Conservation (phyloP, 2,329 filamentous ascomycete species). For the Celoporthe dispersa region DNA sequence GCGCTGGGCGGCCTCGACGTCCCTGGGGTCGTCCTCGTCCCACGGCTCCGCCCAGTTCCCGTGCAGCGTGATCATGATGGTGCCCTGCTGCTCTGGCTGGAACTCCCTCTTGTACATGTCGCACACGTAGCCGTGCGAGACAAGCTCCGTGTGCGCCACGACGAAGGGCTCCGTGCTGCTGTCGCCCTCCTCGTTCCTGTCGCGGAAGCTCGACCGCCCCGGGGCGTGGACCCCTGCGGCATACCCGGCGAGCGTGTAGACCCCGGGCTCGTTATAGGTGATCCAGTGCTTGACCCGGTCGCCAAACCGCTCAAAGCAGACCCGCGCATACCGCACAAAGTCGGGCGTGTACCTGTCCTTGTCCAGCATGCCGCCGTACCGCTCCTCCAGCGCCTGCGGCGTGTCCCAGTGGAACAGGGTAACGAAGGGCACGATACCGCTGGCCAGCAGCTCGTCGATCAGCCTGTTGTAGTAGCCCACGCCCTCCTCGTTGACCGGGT, state of each 20-base stretch:
- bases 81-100: conserved; percentile 42
- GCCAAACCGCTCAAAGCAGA: conserved; percentile 62
- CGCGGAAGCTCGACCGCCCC: conserved; percentile 38
- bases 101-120: conserved; percentile 47
- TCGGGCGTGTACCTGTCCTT: conserved; percentile 65
- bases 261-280: conserved; percentile 42
- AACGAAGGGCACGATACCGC: conserved; percentile 62
- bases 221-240: conserved; percentile 42
- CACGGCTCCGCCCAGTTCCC: conserved; percentile 49
- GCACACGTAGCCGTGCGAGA: conserved; percentile 44
- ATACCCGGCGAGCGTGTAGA: conserved; percentile 41
- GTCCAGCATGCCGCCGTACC: conserved; percentile 65
- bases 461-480: conserved; percentile 64
- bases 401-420: conserved; percentile 71
- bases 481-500: conserved; percentile 64
- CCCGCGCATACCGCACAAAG: conserved; percentile 60
- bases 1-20: conserved; percentile 44
- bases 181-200: conserved; percentile 40
- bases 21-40: conserved; percentile 41
- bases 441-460: conserved; percentile 61
- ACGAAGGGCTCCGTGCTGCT: conserved; percentile 43
- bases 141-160: conserved; percentile 45
- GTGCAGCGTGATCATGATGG: conserved; percentile 47
- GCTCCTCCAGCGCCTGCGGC: conserved; percentile 60
- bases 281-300: conserved; percentile 66